phyloP scores from a whole-genome alignment of 2,329 filamentous ascomycete species.

The Pyricularia sp. region DNA sequence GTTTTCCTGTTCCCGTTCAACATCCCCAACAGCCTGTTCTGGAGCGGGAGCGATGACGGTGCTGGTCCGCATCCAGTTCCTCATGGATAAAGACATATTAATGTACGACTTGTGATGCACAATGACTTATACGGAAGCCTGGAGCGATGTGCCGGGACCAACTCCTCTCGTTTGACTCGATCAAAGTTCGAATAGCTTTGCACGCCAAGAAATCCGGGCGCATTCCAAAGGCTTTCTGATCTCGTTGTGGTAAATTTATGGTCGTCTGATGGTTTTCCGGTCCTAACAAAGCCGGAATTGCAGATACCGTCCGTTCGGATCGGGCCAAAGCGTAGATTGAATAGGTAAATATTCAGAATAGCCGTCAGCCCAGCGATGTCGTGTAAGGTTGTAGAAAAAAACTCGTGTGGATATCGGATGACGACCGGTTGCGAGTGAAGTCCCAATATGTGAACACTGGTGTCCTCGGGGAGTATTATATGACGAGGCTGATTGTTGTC shows the following conservation, averaged over 20 bases:
- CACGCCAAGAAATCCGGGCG: neutral
- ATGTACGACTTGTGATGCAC: neutral
- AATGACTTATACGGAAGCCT: neutral
- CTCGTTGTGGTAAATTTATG: neutral
- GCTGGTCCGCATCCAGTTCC: neutral
- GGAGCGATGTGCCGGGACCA: neutral
- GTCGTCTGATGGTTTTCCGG: neutral
- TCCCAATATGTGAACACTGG: neutral
- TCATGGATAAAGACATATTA: neutral
- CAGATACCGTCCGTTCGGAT: neutral
- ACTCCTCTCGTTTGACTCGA: neutral
- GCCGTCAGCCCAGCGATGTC: neutral
- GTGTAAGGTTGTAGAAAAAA: neutral
- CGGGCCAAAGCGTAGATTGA: neutral
- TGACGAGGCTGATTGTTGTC: neutral
- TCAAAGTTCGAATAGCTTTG: neutral
- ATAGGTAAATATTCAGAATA: neutral
- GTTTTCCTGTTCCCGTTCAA: constrained; percentile 9
- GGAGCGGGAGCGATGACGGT: neutral
- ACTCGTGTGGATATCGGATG: neutral
- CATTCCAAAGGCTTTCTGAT: neutral
- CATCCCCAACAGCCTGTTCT: constrained; percentile 7
- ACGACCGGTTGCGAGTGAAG: neutral
- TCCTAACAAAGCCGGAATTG: neutral
- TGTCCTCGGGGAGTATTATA: neutral